These are phyloP conservation scores for Drechslerella dactyloides DNA, from an alignment of 2,329 filamentous ascomycete species.

Conservation along the genomic window DNA sequence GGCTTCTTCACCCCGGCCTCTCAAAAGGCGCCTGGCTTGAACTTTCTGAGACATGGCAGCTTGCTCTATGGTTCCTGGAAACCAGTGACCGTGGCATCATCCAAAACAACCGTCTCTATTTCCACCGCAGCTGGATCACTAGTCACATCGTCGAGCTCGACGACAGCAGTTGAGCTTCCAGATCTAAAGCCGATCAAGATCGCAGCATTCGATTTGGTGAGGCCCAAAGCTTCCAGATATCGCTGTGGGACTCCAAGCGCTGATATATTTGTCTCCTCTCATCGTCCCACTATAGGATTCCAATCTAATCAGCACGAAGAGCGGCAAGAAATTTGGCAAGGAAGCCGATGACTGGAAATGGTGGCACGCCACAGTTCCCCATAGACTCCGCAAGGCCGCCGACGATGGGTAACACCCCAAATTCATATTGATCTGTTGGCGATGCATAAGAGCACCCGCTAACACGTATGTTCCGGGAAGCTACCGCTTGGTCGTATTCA, in stretches of 20 bases:
- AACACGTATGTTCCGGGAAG: constrained; percentile 59
- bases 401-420: constrained; percentile 74
- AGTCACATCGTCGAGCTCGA: constrained; percentile 3
- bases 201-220: constrained; percentile 73
- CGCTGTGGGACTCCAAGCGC: background rate
- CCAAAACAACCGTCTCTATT: constrained; percentile 8
- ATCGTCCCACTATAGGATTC: constrained; percentile 73
- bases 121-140: constrained; percentile 10
- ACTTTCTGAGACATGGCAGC: constrained; percentile 24
- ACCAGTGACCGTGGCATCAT: constrained; percentile 3
- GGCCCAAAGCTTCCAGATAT: constrained; percentile 28
- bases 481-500: constrained; percentile 78
- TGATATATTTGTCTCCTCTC: background rate
- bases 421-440: constrained; percentile 28
- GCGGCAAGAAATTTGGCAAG: constrained; percentile 77
- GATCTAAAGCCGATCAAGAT: constrained; percentile 64
- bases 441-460: too few species aligned
- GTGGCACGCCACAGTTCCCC: constrained; percentile 79
- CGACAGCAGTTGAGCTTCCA: constrained; percentile 51
- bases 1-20: constrained; percentile 43
- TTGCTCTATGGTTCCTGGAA: constrained; percentile 30
- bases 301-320: constrained; percentile 79
- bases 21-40: constrained; percentile 29
- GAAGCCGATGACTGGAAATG: constrained; percentile 87
- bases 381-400: constrained; percentile 70